A percentile compares a stretch with the other conserved stretches of the same genome.
Evolutionary conservation across 1,139 yeast genomes (phyloP).

Genomic region (Saccharomyces uvarum): DNA sequence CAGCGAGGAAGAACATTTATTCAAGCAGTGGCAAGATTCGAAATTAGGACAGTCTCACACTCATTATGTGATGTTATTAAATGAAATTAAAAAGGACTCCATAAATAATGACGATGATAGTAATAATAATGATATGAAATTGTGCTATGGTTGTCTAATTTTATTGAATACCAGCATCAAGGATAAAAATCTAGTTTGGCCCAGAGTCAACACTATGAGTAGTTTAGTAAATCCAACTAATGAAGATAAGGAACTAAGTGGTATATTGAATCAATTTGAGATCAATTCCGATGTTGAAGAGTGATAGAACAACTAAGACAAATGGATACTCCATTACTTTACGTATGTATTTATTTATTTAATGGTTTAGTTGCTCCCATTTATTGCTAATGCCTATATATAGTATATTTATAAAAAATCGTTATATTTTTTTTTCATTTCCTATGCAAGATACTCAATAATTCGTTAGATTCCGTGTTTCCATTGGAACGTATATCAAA

Average conservation of each 20-base stretch:
- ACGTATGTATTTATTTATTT: not conserved
- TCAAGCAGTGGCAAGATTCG: slow-evolving; percentile 32
- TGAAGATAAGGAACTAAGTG: slow-evolving; percentile 30
- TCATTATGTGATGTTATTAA: slow-evolving; percentile 14
- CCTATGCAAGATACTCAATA: slow-evolving; percentile 16
- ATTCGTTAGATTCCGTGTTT: slow-evolving; percentile 10
- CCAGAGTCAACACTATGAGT: slow-evolving; percentile 26
- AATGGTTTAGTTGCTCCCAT: not conserved
- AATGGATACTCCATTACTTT: not conserved
- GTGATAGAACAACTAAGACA: not conserved
- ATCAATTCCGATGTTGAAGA: slow-evolving; percentile 37
- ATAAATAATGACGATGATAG: not conserved
- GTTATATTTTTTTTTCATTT: slow-evolving; percentile 5
- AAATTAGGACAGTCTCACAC: slow-evolving; percentile 11
- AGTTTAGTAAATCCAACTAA: slow-evolving; percentile 5
- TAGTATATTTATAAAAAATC: not conserved
- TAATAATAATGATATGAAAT: slow-evolving; percentile 25
- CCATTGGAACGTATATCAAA: not conserved
- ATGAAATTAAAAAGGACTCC: slow-evolving; percentile 8
- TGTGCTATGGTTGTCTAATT: slow-evolving; percentile 78
- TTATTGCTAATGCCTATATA: not conserved
- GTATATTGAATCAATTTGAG: slow-evolving; percentile 45
- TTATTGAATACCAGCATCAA: slow-evolving; percentile 41
- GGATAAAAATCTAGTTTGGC: slow-evolving; percentile 47
- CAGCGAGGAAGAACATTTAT: slow-evolving; percentile 41